Evolutionary conservation across 352 stramenopile species (phyloP).

Genomic region (Phytophthora sansomeana): DNA sequence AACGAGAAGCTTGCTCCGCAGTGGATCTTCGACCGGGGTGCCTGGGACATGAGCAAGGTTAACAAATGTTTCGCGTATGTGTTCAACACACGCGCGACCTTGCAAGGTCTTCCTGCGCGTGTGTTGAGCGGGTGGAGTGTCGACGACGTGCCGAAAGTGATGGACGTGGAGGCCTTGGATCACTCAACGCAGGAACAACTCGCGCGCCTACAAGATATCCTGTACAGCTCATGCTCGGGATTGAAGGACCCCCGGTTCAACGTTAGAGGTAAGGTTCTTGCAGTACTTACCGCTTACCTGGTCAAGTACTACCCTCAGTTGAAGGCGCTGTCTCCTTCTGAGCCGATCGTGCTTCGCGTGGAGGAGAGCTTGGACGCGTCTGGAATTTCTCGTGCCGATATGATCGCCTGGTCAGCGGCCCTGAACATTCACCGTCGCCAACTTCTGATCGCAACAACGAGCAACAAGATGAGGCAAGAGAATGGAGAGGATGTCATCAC

Average conservation of each 20-base stretch:
- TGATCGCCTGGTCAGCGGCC: not conserved
- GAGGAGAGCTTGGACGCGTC: slow-evolving; percentile 13
- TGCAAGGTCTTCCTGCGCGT: slow-evolving; percentile 4
- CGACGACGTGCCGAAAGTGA: not conserved
- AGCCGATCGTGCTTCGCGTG: not conserved
- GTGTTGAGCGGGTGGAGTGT: slow-evolving; percentile 26
- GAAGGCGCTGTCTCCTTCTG: not conserved
- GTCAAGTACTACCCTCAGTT: slow-evolving; percentile 7
- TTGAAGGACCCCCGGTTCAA: slow-evolving; percentile 1
- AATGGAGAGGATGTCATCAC: no score
- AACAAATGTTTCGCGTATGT: slow-evolving; percentile 44
- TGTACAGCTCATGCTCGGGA: slow-evolving; percentile 7
- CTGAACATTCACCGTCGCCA: no score
- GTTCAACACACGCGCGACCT: slow-evolving; percentile 20
- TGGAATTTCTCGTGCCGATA: not conserved
- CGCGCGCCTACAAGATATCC: not conserved
- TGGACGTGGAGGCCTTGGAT: slow-evolving; percentile 4
- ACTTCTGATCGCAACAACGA: no score
- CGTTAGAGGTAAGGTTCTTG: slow-evolving; percentile 3
- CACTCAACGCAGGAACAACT: slow-evolving; percentile 1
- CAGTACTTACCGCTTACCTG: slow-evolving; percentile 15
- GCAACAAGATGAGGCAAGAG: no score
- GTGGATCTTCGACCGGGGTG: slow-evolving; percentile 18
- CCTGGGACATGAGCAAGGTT: slow-evolving; percentile 38
- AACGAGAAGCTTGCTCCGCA: slow-evolving; percentile 20